Base-by-base conservation (phyloP, 2,329 filamentous ascomycete species). In the Byssoonygena ceratinophila region DNA sequence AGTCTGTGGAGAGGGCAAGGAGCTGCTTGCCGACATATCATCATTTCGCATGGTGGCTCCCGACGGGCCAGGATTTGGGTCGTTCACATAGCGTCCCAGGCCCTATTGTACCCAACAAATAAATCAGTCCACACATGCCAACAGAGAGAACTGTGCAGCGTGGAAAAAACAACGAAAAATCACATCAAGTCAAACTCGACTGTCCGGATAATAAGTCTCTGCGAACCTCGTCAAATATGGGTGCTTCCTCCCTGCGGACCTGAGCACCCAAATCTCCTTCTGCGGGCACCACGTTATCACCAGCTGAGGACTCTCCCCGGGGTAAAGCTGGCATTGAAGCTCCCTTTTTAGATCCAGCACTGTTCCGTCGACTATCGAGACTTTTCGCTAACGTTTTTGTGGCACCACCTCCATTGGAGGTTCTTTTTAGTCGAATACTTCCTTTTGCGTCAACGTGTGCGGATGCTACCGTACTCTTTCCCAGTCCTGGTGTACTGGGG, bases 281-380 rank as follows among this genome's bases (percentile, higher is more conserved):
- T 14, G 63, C 62, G 16, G 63, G 61, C 25, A 67, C 64, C 23
- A 63, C 62, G 31, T 66, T 64, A 53, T 72, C 68, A 11, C 63
- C 60, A 9, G 60, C 57, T 11, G 68, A 68, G 47, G 70, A 66
- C 32, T 63, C 61, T 37, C 61, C 59, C 23, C 60, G 64, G 25
- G 65, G 49, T 18, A 51, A 58, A 2, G 64, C 61, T 1, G 66
- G 64, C 31, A 56, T 49, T 1, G 64, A 60, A 0, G 63, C 60
- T 32, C 85, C 84, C 65, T 88, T 90, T 69, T 85, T 90, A 54
- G 87, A 94, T 51, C 79, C 84, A 12, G 85, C 86, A 68, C 90
- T 96, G 65, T 87, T 94, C 40, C 91, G 84, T 49, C 91, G 82
- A 68, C 86, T 94, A 66, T 96, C 90, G 23, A 97, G 78, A 66